A percentile compares a stretch with the other conserved stretches of the same genome.
phyloP scores from a whole-genome alignment of 2,329 filamentous ascomycete species.

The Plectosphaerella plurivora region DNA sequence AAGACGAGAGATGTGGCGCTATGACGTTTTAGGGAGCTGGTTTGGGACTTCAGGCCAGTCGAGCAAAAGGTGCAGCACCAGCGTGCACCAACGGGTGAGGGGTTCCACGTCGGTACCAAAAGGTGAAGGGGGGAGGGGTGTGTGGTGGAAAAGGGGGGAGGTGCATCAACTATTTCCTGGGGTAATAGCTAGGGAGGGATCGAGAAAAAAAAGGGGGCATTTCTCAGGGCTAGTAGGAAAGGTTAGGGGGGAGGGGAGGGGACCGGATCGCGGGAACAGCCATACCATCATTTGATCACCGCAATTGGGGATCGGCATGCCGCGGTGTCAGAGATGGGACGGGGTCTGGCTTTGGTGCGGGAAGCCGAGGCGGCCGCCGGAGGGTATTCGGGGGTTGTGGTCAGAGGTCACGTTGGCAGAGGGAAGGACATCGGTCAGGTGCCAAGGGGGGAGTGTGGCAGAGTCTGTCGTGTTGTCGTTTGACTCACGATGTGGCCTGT shows the following conservation, averaged over 20 bases:
- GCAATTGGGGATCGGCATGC: background rate
- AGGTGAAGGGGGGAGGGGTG: background rate
- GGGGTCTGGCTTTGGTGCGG: background rate
- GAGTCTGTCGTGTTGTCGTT: background rate
- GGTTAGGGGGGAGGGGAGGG: background rate
- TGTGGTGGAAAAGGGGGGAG: background rate
- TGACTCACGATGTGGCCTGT: background rate
- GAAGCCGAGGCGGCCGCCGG: too few species aligned
- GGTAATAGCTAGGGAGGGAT: background rate
- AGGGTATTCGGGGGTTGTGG: too few species aligned
- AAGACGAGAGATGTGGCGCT: background rate
- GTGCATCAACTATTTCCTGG: constrained; percentile 1
- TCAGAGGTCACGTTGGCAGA: too few species aligned
- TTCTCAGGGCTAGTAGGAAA: background rate
- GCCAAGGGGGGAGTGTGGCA: background rate
- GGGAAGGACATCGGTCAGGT: background rate
- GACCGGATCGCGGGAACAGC: background rate
- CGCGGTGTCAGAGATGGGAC: background rate
- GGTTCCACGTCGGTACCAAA: too few species aligned
- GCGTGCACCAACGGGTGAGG: background rate
- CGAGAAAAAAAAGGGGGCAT: background rate
- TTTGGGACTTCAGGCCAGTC: background rate
- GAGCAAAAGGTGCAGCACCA: background rate
- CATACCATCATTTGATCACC: background rate
- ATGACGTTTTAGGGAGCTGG: background rate